These are phyloP conservation scores for Xylaria longipes DNA, from an alignment of 495 filamentous ascomycete genomes.

Conservation along the genomic window DNA sequence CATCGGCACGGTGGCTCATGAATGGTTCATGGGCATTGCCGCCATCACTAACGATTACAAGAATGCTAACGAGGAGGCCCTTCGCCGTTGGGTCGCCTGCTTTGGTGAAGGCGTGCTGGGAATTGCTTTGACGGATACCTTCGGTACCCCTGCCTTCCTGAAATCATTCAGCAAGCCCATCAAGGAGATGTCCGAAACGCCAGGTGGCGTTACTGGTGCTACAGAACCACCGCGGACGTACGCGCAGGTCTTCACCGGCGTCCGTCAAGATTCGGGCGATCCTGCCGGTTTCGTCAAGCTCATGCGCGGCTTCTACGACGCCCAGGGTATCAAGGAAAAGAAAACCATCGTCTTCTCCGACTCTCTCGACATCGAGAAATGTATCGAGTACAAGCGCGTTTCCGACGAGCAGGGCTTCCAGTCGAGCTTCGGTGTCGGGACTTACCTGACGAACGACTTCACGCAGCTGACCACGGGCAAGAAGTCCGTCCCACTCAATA, in stretches of 20 bases:
- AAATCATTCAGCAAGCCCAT: constrained; percentile 75
- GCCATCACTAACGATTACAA: constrained; percentile 87
- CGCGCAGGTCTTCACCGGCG: constrained; percentile 83
- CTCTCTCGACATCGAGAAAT: constrained; percentile 87
- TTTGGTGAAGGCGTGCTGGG: constrained; percentile 91
- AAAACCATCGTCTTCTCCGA: constrained; percentile 99
- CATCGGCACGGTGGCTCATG: constrained; percentile 94
- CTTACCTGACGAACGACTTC: constrained; percentile 96
- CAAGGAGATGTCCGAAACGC: constrained; percentile 36
- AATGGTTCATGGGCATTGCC: constrained; percentile 99
- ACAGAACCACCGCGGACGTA: constrained; percentile 60
- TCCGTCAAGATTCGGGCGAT: constrained; percentile 95
- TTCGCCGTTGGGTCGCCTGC: constrained; percentile 87
- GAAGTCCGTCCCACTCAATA: constrained; percentile 94
- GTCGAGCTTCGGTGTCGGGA: constrained; percentile 90
- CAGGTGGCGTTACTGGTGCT: constrained; percentile 15
- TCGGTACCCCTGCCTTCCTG: constrained; percentile 90
- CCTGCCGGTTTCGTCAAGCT: constrained; percentile 79
- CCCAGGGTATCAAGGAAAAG: constrained; percentile 72
- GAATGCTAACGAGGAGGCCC: constrained; percentile 79
- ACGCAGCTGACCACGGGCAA: constrained; percentile 65
- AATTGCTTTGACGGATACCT: constrained; percentile 97
- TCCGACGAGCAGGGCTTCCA: constrained; percentile 81
- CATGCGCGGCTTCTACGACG: constrained; percentile 87
- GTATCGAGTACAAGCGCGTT: constrained; percentile 83